Conservation (phyloP, 1,139 yeast species). For the Sugiyamaella sp. region DNA sequence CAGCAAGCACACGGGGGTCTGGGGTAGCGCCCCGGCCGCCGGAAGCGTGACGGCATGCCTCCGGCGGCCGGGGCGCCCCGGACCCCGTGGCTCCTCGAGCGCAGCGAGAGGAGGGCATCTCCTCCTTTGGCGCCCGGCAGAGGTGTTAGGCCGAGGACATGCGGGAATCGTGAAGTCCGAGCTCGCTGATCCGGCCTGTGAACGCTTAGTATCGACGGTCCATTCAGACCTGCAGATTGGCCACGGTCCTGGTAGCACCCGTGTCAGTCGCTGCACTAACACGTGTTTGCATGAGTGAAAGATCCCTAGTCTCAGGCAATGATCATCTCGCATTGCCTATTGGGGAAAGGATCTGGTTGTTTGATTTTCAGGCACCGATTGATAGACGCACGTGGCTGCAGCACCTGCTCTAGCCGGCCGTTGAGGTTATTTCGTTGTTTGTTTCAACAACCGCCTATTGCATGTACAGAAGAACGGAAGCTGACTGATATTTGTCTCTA, state of each 20-base stretch:
- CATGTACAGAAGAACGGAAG: too few relatives aligned
- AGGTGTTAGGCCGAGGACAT: too few relatives aligned
- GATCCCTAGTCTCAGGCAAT: neutral
- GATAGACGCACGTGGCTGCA: constrained; percentile 8
- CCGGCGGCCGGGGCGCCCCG: neutral
- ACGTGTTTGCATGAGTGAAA: neutral
- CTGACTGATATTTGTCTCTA: too few relatives aligned
- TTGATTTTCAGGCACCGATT: neutral
- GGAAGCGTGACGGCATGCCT: neutral
- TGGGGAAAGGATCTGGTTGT: neutral
- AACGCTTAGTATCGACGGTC: neutral
- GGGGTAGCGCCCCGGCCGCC: constrained; percentile 3
- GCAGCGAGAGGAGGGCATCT: too few relatives aligned
- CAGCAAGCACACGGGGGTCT: too few relatives aligned
- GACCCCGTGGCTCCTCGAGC: too few relatives aligned
- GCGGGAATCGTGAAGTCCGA: too few relatives aligned
- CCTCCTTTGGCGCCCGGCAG: too few relatives aligned
- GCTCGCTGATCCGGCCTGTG: too few relatives aligned
- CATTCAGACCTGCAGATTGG: neutral
- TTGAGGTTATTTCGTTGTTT: neutral
- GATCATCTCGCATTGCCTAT: neutral
- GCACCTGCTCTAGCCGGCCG: neutral
- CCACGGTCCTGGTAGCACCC: neutral
- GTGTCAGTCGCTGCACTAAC: neutral
- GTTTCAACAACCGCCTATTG: neutral